Percentiles rank a stretch among this genome's conserved stretches.
Conservation (phyloP, 1,284 basidiomycete species). For the Trichosporon sp. region DNA sequence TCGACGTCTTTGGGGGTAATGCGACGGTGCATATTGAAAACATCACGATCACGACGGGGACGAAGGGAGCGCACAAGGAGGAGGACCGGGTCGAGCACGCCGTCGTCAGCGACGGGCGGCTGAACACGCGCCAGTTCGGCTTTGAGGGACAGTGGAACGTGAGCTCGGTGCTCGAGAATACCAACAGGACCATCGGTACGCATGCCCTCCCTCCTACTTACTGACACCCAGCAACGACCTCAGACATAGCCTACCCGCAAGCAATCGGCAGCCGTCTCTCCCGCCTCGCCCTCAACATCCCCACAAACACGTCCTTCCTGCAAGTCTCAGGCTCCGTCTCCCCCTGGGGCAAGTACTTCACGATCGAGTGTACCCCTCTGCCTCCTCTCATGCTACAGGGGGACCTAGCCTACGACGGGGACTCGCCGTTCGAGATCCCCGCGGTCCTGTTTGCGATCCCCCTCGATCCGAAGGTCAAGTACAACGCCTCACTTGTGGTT, state of each 20-base stretch:
- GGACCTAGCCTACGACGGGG: background rate
- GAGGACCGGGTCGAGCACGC: background rate
- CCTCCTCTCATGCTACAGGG: background rate
- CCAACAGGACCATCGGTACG: background rate
- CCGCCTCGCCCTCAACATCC: background rate
- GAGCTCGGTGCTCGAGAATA: background rate
- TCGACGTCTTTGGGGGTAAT: background rate
- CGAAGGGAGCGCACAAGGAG: background rate
- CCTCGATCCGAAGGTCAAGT: background rate
- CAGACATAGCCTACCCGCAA: background rate
- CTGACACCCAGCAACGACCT: background rate
- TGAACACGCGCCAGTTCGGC: background rate
- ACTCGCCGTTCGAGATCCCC: background rate
- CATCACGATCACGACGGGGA: background rate
- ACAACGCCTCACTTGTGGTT: background rate
- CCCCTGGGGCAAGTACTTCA: background rate
- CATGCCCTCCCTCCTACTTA: too few relatives aligned
- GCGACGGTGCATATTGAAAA: background rate
- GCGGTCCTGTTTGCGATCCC: background rate
- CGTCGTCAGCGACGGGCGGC: background rate
- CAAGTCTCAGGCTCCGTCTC: background rate
- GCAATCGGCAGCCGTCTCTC: background rate
- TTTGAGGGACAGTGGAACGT: background rate
- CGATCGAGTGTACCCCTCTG: background rate
- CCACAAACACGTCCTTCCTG: background rate